phyloP scores from a whole-genome alignment of 805 yeast species.

The Teunomyces gatunensis region DNA sequence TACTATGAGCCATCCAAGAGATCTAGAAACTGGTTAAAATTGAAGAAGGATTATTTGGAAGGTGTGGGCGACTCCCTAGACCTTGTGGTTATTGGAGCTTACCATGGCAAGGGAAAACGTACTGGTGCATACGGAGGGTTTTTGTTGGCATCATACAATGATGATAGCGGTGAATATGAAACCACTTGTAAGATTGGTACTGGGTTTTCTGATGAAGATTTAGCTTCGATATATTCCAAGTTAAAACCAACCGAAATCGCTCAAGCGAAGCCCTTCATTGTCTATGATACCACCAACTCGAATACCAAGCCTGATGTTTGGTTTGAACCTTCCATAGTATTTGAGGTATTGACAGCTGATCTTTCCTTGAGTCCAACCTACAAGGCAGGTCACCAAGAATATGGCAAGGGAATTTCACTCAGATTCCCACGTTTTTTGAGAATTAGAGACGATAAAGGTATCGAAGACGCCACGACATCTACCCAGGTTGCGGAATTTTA shows the following conservation, averaged over 20 bases:
- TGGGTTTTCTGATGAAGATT: conserved; percentile 86
- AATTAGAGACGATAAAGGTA: conserved; percentile 79
- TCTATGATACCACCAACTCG: conserved; percentile 58
- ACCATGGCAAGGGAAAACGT: conserved; percentile 89
- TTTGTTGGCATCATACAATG: conserved; percentile 83
- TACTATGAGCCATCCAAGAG: conserved; percentile 92
- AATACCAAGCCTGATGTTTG: conserved; percentile 86
- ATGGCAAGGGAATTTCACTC: conserved; percentile 81
- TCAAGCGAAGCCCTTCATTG: conserved; percentile 63
- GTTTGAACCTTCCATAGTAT: conserved; percentile 83
- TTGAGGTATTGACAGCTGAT: conserved; percentile 92
- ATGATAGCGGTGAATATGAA: conserved; percentile 89
- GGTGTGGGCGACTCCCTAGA: conserved; percentile 97
- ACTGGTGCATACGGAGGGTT: conserved; percentile 96
- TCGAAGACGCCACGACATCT: conserved; percentile 84
- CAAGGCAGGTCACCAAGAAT: conserved; percentile 72
- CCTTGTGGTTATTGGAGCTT: conserved; percentile 90
- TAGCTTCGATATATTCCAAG: conserved; percentile 55
- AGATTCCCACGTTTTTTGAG: conserved; percentile 86
- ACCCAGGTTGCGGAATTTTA: conserved; percentile 84
- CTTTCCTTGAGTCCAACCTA: conserved; percentile 84
- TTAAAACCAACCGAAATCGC: conserved; percentile 66
- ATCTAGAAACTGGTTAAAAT: conserved; percentile 91
- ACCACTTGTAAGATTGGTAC: conserved; percentile 97
- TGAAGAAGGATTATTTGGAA: conserved; percentile 90